Evolutionary conservation across 1,284 basidiomycete species (phyloP), one percentile per base, ranked within the genome.

Genomic region (Stereum hirsutum): DNA sequence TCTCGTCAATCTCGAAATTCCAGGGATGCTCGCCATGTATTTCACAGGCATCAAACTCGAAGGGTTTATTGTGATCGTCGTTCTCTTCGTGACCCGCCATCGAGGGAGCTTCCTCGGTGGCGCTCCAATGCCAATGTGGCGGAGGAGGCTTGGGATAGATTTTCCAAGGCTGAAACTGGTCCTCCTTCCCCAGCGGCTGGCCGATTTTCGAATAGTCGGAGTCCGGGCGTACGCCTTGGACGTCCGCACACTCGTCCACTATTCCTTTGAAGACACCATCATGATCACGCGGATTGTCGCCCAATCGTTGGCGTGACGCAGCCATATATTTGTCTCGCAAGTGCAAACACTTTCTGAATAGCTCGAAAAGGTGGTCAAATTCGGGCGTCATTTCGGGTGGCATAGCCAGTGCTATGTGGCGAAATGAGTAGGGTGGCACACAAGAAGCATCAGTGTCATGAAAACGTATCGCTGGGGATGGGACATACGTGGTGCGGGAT

Each of bases 251-350:
- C 10, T 72, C 69, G 34, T 79, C 69, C 21, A 68, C 62, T 45
- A 87, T 65, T 11, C 81, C 81, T 14, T 65, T 64, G 56, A 91
- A 90, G 12, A 65, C 54, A 0, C 79, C 86, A 52, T 96, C 94
- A 58, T 91, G 78, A 60, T 96, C 89, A 50, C 77, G 75, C 0
- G 93, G 93, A 60, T 96, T 88, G 63, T 97, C 94, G 4, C 92
- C 91, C 1, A 94, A 74, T 43, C 86, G 75, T 60, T 97, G 93
- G 6, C 81, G 74, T 1, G 92, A 95, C 43, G 77, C 74, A 11
- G 69, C 54, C 66, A 94, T 90, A 65, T 96, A 97, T 62, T 95
- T 96, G 68, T 96, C 92, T 19, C 93, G 83, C 17, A 96, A 69
- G 46, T 87, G 77, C 39, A 96, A 76, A 56, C 91, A 95, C 56